These are phyloP conservation scores for Leucosporidium creatinivorum DNA, from an alignment of 768 basidiomycete species.

Conservation along the genomic window DNA sequence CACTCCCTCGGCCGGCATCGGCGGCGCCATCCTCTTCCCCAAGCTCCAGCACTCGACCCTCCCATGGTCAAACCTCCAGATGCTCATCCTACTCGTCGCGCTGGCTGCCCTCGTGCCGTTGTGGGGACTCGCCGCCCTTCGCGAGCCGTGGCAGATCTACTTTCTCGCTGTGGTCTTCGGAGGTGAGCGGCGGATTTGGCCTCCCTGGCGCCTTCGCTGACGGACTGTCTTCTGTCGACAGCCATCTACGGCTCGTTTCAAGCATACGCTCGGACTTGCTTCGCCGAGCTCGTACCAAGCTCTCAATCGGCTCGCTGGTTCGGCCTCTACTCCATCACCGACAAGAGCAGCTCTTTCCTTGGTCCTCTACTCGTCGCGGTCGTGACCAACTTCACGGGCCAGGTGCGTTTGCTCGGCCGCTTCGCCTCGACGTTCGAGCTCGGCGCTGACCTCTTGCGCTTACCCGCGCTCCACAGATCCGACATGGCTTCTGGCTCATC, in stretches of 20 bases:
- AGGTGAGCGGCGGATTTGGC: constrained; percentile 30
- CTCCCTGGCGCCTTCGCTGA: neutral
- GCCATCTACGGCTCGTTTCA: constrained; percentile 84
- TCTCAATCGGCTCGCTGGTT: constrained; percentile 87
- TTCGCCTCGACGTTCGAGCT: neutral
- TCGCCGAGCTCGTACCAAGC: constrained; percentile 75
- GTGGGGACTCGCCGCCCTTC: constrained; percentile 62
- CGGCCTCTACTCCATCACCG: constrained; percentile 65
- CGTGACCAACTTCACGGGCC: constrained; percentile 70
- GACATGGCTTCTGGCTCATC: constrained; percentile 59
- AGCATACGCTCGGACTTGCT: constrained; percentile 77
- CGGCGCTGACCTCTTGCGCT: too few species aligned
- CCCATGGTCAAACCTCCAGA: constrained; percentile 58
- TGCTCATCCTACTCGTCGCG: constrained; percentile 62
- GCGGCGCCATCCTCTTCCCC: constrained; percentile 79
- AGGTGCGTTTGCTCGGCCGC: constrained; percentile 43
- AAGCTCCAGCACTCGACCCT: constrained; percentile 53
- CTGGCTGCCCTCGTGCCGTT: constrained; percentile 59
- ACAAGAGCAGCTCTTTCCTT: constrained; percentile 79
- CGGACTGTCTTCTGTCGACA: constrained; percentile 30
- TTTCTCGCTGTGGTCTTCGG: constrained; percentile 72
- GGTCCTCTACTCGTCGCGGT: constrained; percentile 83
- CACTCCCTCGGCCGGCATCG: constrained; percentile 57
- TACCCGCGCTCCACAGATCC: constrained; percentile 52
- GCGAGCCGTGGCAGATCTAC: constrained; percentile 77